Evolutionary conservation across 192 early-diverging fungal genomes (phyloP).

Genomic region (Diversispora epigaea): DNA sequence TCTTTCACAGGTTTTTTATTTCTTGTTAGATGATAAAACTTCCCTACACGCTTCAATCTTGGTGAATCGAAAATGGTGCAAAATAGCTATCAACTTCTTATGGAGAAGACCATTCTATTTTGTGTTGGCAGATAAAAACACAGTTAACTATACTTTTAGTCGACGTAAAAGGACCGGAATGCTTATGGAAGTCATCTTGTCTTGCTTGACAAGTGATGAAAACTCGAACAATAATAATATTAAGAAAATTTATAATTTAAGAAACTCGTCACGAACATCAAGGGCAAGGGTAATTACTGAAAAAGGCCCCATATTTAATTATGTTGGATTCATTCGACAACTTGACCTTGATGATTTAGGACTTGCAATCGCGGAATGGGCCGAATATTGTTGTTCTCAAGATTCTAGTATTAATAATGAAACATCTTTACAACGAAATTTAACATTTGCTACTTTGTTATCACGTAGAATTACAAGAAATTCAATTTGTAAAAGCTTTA

Average conservation of each 20-base stretch:
- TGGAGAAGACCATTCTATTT: slow-evolving; percentile 17
- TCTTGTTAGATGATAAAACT: not conserved
- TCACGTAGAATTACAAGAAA: not conserved
- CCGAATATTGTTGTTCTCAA: not conserved
- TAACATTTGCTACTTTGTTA: not conserved
- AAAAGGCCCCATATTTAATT: not conserved
- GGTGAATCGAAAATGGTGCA: slow-evolving; percentile 21
- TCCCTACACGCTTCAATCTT: not conserved
- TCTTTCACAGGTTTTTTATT: slow-evolving; percentile 2
- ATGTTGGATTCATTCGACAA: slow-evolving; percentile 9
- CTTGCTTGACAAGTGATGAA: slow-evolving; percentile 1
- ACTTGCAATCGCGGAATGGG: not conserved
- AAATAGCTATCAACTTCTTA: slow-evolving; percentile 8
- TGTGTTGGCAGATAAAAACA: not conserved
- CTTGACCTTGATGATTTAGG: slow-evolving; percentile 22
- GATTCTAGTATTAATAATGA: not conserved
- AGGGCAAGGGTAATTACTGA: not conserved
- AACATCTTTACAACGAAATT: not conserved
- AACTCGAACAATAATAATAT: not conserved
- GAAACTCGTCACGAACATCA: not conserved
- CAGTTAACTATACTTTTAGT: not conserved
- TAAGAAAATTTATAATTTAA: not conserved
- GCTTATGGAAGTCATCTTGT: not conserved
- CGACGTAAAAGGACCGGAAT: not conserved
- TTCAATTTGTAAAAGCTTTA: not conserved